Conservation (phyloP, 345 rosid species). For the Gossypium rotundifolium region DNA sequence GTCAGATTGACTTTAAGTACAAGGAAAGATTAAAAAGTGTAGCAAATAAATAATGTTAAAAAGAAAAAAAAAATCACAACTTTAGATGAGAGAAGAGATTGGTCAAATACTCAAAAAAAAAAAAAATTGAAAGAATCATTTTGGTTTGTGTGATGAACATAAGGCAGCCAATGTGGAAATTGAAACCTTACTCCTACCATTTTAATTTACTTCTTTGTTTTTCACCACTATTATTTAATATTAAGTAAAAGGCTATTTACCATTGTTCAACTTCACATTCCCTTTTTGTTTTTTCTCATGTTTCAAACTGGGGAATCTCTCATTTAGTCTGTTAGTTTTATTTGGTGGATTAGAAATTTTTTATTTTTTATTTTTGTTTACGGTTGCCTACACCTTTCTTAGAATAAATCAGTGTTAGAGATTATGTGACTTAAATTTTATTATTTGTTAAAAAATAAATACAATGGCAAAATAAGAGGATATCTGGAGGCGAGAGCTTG, state of each 20-base stretch:
- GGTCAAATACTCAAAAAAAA: neutral
- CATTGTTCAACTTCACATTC: neutral
- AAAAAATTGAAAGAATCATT: neutral
- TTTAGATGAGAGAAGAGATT: neutral
- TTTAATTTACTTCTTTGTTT: neutral
- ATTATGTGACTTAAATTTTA: fast-evolving
- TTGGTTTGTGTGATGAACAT: neutral
- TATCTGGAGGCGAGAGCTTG: fast-evolving
- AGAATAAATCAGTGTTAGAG: neutral
- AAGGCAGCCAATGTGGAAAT: slow-evolving; percentile 24
- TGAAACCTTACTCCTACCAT: neutral
- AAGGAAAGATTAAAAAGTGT: neutral
- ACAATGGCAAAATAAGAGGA: neutral
- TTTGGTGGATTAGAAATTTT: no score
- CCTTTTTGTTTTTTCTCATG: neutral
- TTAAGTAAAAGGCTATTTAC: neutral
- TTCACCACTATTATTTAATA: neutral
- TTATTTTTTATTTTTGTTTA: no score
- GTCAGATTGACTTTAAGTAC: slow-evolving; percentile 18
- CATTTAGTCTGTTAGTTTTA: no score
- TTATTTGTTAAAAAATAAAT: no score
- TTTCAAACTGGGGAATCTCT: slow-evolving; percentile 12
- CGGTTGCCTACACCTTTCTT: neutral
- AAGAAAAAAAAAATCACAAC: neutral
- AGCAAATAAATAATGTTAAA: neutral